phyloP scores from a whole-genome alignment of 495 filamentous ascomycete genomes.

The Penicillium canescens region DNA sequence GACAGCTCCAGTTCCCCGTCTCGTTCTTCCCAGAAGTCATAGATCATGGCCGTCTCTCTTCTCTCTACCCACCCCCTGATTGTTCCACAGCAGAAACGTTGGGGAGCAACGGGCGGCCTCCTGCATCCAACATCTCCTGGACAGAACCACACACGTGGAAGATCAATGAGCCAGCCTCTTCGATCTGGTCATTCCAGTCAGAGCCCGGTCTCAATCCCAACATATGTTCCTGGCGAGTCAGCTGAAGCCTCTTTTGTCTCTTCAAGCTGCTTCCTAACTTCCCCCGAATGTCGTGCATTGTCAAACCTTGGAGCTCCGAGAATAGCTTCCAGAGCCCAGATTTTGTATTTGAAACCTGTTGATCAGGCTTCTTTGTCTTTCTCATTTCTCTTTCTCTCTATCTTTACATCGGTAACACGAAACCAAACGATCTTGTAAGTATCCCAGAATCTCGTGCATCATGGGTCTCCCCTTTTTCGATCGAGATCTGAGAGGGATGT shows the following conservation, averaged over 20 bases:
- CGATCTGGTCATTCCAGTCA: slow-evolving; percentile 2
- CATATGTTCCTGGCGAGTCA: slow-evolving; percentile 19
- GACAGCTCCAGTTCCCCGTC: neutral
- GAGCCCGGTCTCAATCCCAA: slow-evolving; percentile 25
- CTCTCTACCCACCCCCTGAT: slow-evolving; percentile 3
- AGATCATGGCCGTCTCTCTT: slow-evolving; percentile 11
- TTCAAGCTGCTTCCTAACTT: neutral
- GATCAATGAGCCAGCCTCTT: slow-evolving; percentile 5
- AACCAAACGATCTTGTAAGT: slow-evolving; percentile 1
- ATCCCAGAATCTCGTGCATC: slow-evolving; percentile 21
- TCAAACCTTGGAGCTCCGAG: slow-evolving; percentile 21
- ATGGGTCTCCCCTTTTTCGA: slow-evolving; percentile 9
- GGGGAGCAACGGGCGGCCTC: slow-evolving; percentile 38
- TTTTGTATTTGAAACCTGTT: slow-evolving; percentile 11
- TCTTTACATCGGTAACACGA: neutral
- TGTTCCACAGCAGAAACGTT: slow-evolving; percentile 44
- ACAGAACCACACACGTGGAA: slow-evolving; percentile 5
- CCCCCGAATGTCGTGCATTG: slow-evolving; percentile 25
- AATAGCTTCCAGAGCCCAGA: slow-evolving; percentile 5
- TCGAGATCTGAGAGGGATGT: neutral
- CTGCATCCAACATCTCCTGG: slow-evolving; percentile 30
- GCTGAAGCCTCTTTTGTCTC: slow-evolving; percentile 7
- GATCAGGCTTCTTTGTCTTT: neutral
- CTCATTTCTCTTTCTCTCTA: neutral
- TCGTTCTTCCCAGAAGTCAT: slow-evolving; percentile 3